Evolutionary conservation across 169 alveolate species (phyloP), one percentile per base, ranked within the genome.

Genomic region (Perkinsus marinus): DNA sequence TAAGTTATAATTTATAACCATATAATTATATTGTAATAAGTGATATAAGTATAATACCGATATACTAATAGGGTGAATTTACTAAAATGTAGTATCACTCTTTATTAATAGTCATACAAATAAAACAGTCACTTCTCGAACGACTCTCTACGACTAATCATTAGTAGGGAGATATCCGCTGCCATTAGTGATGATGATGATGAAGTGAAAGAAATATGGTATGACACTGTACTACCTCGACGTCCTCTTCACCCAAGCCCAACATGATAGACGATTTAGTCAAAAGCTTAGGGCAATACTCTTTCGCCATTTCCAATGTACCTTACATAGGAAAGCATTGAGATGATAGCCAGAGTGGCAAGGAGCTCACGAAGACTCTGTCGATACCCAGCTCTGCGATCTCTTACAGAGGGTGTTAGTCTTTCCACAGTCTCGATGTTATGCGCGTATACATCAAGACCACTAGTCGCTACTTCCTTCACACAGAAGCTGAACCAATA

Each of bases 391-490:
- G 96, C 96, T 57, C 96, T 92, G 38, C 90, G 92, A 90, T 95
- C 96, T 39, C 96, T 43, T 39, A 95, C 96, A 89, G 69, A 92
- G 34, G 93, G 93, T 22, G 92, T 92, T 47, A 95, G 91, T 19
- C 96, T 43, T 68, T 91, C 94, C 41, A 95, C 95, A 9, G 96
- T 95, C 92, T 95, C 96, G 41, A 95, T 94, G 68, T 95, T 95
- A 89, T 95, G 96, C 0, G 96, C 96, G 90, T 93, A 95, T 43
- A 95, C 96, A 38, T 95, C 95, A 90, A 95, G 37, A 38, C 96
- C 96, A 41, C 95, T 92, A 19, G 43, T 39, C 10, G 95, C 95
- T 37, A 95, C 93, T 47, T 89, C 92, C 13, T 43, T 41, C 46
- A 95, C 93, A 39, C 79, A 57, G 79, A 6, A 57, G 22, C 79